Evolutionary conservation across 371 early-diverging fungal species (phyloP).

Genomic region (Chytridium lagenaria): DNA sequence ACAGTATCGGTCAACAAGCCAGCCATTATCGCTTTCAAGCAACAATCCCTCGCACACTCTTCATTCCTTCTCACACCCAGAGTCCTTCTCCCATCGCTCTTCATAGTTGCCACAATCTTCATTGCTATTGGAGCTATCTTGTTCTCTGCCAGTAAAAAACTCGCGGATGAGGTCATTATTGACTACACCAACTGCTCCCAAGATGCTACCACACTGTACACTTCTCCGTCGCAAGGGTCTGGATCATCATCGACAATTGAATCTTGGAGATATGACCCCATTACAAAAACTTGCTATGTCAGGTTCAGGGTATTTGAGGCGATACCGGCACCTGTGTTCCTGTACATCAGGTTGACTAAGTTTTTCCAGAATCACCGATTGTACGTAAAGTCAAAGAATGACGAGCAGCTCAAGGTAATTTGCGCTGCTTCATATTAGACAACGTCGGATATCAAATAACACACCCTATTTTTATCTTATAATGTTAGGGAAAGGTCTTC

Average conservation of each 20-base stretch:
- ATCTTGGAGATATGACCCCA: constrained; percentile 50
- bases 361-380: constrained; percentile 98
- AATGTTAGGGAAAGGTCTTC: neutral
- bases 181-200: constrained; percentile 87
- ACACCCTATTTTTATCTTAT: too few species aligned
- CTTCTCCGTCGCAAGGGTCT: constrained; percentile 16
- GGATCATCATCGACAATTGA: constrained; percentile 24
- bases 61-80: constrained; percentile 1
- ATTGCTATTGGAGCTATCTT: neutral
- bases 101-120: neutral
- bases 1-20: neutral
- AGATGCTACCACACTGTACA: constrained; percentile 15
- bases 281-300: constrained; percentile 68
- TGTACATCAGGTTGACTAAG: constrained; percentile 94
- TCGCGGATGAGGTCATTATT: constrained; percentile 73
- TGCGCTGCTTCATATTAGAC: neutral
- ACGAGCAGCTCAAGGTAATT: constrained; percentile 11
- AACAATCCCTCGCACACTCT: constrained; percentile 2
- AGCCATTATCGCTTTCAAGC: neutral
- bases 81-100: neutral
- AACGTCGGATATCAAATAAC: neutral
- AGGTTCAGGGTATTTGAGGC: constrained; percentile 72
- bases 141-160: constrained; percentile 52
- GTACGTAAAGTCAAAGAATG: constrained; percentile 80
- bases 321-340: constrained; percentile 79